phyloP scores from a whole-genome alignment of 352 stramenopile species.

The Phytophthora hybrid region DNA sequence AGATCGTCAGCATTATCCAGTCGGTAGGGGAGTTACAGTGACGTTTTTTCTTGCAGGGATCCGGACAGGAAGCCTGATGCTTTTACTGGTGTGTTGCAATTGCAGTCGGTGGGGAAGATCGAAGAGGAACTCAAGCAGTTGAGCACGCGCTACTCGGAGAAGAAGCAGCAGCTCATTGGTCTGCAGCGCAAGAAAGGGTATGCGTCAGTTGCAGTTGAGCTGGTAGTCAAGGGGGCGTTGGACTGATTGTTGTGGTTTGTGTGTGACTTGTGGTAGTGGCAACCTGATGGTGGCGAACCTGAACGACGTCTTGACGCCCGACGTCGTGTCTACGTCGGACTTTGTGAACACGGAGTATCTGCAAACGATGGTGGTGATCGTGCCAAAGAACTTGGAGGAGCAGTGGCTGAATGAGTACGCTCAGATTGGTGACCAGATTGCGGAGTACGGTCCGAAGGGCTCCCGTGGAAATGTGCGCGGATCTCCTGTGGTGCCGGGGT shows the following conservation, averaged over 20 bases:
- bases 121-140: conserved; percentile 98
- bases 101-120: conserved; percentile 92
- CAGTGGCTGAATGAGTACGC: conserved; percentile 90
- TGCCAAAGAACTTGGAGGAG: conserved; percentile 94
- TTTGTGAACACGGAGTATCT: conserved; percentile 98
- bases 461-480: conserved; percentile 92
- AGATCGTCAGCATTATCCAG: conserved; percentile 96
- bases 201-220: neutral
- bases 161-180: conserved; percentile 90
- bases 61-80: neutral
- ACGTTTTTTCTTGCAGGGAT: neutral
- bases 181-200: conserved; percentile 95
- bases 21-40: conserved; percentile 53
- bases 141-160: conserved; percentile 93
- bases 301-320: conserved; percentile 94
- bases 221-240: neutral
- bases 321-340: conserved; percentile 88
- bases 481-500: conserved; percentile 95
- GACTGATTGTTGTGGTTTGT: conserved; percentile 6
- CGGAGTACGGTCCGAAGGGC: conserved; percentile 91
- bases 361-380: conserved; percentile 96
- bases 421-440: conserved; percentile 90
- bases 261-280: conserved; percentile 47
- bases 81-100: conserved; percentile 6
- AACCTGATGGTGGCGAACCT: conserved; percentile 96